These are phyloP conservation scores for Parafenestella ontariensis DNA, from an alignment of 2,329 filamentous ascomycete species.

Conservation along the genomic window DNA sequence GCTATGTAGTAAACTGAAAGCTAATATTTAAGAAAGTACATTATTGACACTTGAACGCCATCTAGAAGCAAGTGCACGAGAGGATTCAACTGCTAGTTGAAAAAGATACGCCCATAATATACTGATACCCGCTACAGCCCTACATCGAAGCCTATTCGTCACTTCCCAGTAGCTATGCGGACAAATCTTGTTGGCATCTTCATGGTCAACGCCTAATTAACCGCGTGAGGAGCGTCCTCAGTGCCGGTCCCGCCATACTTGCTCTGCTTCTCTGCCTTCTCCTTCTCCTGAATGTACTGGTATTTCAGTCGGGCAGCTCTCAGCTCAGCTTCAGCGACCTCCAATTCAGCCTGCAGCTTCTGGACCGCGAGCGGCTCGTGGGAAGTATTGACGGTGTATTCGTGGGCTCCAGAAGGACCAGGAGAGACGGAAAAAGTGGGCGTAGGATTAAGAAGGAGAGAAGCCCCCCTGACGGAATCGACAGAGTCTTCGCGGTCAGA, in stretches of 20 bases:
- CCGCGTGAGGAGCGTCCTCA: neutral
- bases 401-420: neutral
- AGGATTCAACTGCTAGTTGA: neutral
- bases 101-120: neutral
- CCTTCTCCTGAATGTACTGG: constrained; percentile 29
- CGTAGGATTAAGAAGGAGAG: constrained; percentile 5
- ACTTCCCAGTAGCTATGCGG: neutral
- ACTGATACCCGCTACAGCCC: neutral
- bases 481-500: constrained; percentile 21
- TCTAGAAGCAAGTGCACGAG: neutral
- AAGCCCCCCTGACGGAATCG: neutral
- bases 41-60: neutral
- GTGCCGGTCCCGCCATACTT: constrained; percentile 2
- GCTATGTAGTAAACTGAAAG: neutral
- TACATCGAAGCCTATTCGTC: neutral
- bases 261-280: constrained; percentile 15
- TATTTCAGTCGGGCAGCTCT: constrained; percentile 31
- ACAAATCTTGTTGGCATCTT: neutral
- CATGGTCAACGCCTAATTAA: neutral
- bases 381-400: constrained; percentile 13
- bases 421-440: constrained; percentile 21
- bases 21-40: neutral
- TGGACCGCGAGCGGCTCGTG: constrained; percentile 30
- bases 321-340: constrained; percentile 44
- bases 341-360: constrained; percentile 37